A percentile compares a stretch with the other conserved stretches of the same genome.
Conservation (phyloP, 805 yeast species). For the Pichia nakasei region DNA sequence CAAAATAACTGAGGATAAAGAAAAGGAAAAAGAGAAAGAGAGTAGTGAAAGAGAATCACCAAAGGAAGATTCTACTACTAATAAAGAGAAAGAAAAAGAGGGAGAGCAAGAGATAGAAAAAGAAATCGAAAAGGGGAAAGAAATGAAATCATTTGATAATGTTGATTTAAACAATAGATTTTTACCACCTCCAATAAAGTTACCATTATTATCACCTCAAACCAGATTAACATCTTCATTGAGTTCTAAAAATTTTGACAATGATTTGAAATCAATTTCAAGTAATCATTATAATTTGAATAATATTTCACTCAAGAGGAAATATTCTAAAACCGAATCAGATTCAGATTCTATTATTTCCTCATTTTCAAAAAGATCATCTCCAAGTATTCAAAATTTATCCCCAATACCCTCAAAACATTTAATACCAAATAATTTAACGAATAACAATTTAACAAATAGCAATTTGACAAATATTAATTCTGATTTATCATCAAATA, state of each 20-base stretch:
- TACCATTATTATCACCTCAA: slow-evolving; percentile 7
- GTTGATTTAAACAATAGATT: slow-evolving; percentile 5
- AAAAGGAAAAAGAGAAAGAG: slow-evolving; percentile 2
- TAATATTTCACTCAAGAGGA: slow-evolving; percentile 2
- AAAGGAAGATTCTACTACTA: no score
- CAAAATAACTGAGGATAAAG: background rate
- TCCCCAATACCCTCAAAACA: slow-evolving; percentile 1
- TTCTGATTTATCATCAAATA: background rate
- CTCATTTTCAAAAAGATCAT: slow-evolving; percentile 1
- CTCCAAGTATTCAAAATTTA: background rate
- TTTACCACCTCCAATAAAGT: slow-evolving; percentile 10
- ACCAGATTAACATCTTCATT: slow-evolving; percentile 10
- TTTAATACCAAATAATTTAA: background rate
- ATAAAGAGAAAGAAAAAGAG: background rate
- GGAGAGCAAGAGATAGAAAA: background rate
- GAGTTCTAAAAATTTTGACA: slow-evolving; percentile 4
- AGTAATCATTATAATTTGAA: background rate
- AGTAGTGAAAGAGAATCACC: no score
- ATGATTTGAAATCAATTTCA: slow-evolving; percentile 3
- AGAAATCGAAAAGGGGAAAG: background rate
- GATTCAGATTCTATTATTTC: slow-evolving; percentile 6
- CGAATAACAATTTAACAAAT: background rate
- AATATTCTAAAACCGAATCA: slow-evolving; percentile 6
- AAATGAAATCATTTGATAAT: background rate
- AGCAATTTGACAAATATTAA: background rate